A percentile compares a stretch with the other conserved stretches of the same genome.
These are phyloP conservation scores for Edaphochlamys debaryana DNA, from an alignment of 139 green algal species.

Conservation along the genomic window DNA sequence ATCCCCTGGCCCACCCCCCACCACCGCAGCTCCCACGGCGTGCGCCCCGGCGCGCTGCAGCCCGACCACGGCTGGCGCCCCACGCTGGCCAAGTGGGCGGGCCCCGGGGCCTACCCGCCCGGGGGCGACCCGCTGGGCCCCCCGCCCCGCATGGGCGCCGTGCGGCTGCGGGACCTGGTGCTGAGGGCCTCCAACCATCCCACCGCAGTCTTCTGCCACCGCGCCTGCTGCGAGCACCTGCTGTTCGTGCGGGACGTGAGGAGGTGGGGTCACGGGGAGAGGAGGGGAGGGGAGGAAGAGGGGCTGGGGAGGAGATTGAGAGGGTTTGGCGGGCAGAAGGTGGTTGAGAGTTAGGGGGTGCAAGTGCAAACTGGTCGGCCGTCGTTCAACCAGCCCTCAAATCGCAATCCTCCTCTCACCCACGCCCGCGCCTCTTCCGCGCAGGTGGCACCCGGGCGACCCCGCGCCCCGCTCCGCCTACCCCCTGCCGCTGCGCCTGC, in stretches of 20 bases:
- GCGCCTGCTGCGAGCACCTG: constrained; percentile 77
- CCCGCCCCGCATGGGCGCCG: constrained; percentile 41
- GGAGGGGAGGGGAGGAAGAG: neutral
- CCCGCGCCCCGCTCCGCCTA: constrained; percentile 18
- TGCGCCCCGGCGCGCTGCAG: constrained; percentile 1
- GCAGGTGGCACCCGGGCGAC: constrained; percentile 52
- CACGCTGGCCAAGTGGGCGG: neutral
- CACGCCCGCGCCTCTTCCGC: too few species aligned
- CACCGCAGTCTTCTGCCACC: constrained; percentile 71
- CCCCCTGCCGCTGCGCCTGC: constrained; percentile 41
- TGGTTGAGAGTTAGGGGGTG: too few species aligned
- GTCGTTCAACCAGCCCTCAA: too few species aligned
- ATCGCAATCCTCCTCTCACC: too few species aligned
- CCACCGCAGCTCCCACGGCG: neutral
- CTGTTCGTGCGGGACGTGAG: constrained; percentile 56
- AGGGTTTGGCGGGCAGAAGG: too few species aligned
- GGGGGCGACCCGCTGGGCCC: constrained; percentile 45
- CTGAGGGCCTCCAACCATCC: constrained; percentile 54
- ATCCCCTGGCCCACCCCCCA: neutral
- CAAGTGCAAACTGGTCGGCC: too few species aligned
- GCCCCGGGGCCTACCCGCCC: neutral
- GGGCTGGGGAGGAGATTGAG: too few species aligned
- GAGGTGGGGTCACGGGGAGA: neutral
- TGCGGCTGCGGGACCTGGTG: constrained; percentile 46
- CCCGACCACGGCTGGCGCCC: constrained; percentile 13